phyloP scores from a whole-genome alignment of 306 rosid genomes.

The Abrus pulchellus region DNA sequence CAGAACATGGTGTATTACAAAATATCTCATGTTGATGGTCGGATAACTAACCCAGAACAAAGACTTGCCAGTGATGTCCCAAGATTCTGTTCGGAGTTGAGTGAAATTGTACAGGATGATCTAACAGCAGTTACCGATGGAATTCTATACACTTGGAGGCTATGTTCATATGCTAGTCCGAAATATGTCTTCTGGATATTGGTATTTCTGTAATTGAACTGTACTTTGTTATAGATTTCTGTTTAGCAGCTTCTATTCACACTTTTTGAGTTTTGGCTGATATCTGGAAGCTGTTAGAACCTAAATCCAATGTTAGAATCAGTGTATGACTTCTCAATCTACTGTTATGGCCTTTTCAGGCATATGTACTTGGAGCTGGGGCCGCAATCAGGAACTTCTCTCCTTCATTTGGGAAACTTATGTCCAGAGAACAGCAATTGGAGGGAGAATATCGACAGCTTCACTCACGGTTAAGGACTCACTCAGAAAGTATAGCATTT shows the following conservation, averaged over 20 bases:
- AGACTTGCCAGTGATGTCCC: conserved; percentile 98
- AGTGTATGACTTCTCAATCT: conserved; percentile 47
- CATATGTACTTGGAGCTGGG: conserved; percentile 93
- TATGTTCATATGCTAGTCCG: conserved; percentile 99
- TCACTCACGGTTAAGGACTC: conserved; percentile 95
- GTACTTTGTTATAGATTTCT: conserved; percentile 35
- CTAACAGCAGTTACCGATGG: conserved; percentile 93
- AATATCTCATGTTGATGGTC: conserved; percentile 96
- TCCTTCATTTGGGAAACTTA: conserved; percentile 94
- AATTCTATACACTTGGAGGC: conserved; percentile 90
- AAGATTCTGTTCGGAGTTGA: conserved; percentile 92
- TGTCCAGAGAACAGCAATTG: conserved; percentile 93
- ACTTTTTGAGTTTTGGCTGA: conserved; percentile 40
- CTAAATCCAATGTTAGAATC: conserved; percentile 36
- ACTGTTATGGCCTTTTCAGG: conserved; percentile 65
- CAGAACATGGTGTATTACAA: conserved; percentile 99
- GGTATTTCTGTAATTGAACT: conserved; percentile 65
- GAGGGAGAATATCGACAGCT: conserved; percentile 98
- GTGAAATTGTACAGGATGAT: conserved; percentile 98
- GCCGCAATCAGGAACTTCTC: conserved; percentile 82
- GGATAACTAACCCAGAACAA: conserved; percentile 95
- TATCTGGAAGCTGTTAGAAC: conserved; percentile 39
- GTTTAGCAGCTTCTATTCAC: conserved; percentile 22
- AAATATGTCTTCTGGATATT: conserved; percentile 96
- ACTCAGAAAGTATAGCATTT: conserved; percentile 97